These are phyloP conservation scores for Lactarius hengduanensis DNA, from an alignment of 768 basidiomycete genomes.

Conservation along the genomic window DNA sequence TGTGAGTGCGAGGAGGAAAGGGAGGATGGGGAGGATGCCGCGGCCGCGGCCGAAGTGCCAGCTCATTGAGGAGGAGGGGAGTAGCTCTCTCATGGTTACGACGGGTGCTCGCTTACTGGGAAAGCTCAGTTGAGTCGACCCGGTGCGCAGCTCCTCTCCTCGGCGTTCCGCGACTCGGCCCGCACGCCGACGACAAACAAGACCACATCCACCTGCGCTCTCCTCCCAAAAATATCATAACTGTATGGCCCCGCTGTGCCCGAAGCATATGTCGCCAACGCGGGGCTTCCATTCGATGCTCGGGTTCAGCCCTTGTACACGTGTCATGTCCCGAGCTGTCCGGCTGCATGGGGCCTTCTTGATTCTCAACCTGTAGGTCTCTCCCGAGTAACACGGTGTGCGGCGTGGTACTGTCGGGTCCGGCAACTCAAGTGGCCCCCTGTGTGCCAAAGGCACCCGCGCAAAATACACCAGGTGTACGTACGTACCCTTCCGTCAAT, in stretches of 20 bases:
- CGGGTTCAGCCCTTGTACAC: background rate
- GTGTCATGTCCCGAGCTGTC: background rate
- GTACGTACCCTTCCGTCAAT: background rate
- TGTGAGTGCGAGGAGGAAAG: conserved; percentile 15
- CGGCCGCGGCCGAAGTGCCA: background rate
- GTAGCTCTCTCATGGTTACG: background rate
- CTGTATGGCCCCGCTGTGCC: too few species aligned
- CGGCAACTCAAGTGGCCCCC: background rate
- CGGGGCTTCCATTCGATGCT: background rate
- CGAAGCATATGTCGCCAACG: too few species aligned
- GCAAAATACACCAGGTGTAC: background rate
- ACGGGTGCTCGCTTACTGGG: background rate
- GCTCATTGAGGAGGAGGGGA: background rate
- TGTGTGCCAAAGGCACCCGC: background rate
- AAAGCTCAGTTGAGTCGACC: background rate
- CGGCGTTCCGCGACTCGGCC: background rate
- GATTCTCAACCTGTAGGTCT: too few species aligned
- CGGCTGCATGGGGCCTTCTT: background rate
- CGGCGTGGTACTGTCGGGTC: background rate
- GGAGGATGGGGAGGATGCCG: background rate
- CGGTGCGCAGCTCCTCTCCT: background rate
- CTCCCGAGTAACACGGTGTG: too few species aligned
- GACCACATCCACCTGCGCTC: background rate
- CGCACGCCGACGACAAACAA: background rate
- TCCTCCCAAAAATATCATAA: too few species aligned